Percentiles rank a stretch among this genome's conserved stretches.
These are phyloP conservation scores for Aplosporella prunicola DNA, from an alignment of 2,329 filamentous ascomycete genomes.

Conservation along the genomic window DNA sequence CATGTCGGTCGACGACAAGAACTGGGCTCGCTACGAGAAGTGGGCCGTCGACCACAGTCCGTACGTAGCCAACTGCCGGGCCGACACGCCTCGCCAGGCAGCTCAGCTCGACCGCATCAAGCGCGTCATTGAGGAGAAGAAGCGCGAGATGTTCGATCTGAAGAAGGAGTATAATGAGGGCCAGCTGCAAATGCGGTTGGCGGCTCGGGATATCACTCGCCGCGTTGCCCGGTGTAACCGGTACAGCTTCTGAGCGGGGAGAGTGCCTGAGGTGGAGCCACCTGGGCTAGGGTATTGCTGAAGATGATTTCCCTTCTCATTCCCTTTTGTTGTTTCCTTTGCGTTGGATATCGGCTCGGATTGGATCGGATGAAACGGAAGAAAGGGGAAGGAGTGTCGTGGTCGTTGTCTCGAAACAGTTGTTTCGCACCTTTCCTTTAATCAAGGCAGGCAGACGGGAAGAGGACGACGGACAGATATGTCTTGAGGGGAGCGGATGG, in stretches of 20 bases:
- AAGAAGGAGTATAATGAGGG: constrained; percentile 12
- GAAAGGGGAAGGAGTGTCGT: too few species aligned
- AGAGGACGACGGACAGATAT: too few species aligned
- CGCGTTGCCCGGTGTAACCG: constrained; percentile 11
- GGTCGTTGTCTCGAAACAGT: too few species aligned
- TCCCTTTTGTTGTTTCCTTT: background rate
- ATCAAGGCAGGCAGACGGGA: too few species aligned
- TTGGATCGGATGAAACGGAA: background rate
- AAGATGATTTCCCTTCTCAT: background rate
- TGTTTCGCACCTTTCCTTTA: too few species aligned
- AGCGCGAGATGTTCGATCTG: constrained; percentile 11
- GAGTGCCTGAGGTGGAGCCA: too few species aligned
- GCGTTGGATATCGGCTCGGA: background rate
- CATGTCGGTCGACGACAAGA: constrained; percentile 11
- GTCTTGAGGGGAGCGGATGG: too few species aligned
- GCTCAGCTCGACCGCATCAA: constrained; percentile 11
- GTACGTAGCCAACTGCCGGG: constrained; percentile 11
- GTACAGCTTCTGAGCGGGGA: constrained; percentile 6
- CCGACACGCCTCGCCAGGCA: constrained; percentile 8
- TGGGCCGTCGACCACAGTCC: constrained; percentile 11
- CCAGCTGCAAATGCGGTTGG: constrained; percentile 11
- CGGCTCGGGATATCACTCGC: constrained; percentile 8
- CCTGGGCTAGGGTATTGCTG: too few species aligned
- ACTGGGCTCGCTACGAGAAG: constrained; percentile 11
- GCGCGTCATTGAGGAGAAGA: constrained; percentile 11